phyloP scores from a whole-genome alignment of 1,139 yeast species.

The Candida pseudocylindracea region DNA sequence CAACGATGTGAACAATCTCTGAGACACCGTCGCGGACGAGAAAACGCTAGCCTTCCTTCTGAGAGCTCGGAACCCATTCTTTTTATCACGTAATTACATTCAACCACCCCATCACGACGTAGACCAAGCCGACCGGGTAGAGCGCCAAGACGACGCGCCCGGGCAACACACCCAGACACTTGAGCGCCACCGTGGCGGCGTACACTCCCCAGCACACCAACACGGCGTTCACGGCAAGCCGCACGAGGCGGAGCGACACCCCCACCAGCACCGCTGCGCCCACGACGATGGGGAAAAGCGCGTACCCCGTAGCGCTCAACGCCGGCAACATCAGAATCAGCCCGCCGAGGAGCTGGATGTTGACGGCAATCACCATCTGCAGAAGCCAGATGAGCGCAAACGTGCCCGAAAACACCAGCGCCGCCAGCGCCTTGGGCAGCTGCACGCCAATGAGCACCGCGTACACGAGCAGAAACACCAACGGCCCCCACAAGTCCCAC shows the following conservation, averaged over 20 bases:
- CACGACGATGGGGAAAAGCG: constrained; percentile 53
- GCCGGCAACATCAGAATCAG: constrained; percentile 58
- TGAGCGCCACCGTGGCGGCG: constrained; percentile 42
- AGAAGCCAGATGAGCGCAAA: constrained; percentile 30
- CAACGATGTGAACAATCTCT: too few relatives aligned
- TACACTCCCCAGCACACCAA: constrained; percentile 55
- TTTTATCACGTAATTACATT: constrained; percentile 35
- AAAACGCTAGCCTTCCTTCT: too few relatives aligned
- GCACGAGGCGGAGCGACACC: constrained; percentile 26
- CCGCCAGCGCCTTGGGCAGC: constrained; percentile 15
- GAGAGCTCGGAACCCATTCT: too few relatives aligned
- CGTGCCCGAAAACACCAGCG: constrained; percentile 26
- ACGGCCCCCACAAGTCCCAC: constrained; percentile 88
- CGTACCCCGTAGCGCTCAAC: constrained; percentile 61
- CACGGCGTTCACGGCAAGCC: constrained; percentile 27
- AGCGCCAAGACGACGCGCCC: constrained; percentile 53
- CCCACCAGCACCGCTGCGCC: constrained; percentile 42
- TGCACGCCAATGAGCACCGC: constrained; percentile 29
- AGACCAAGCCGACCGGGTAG: constrained; percentile 62
- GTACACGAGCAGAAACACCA: constrained; percentile 44
- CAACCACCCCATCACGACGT: constrained; percentile 55
- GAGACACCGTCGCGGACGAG: too few relatives aligned
- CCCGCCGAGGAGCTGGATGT: constrained; percentile 60
- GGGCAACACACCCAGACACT: constrained; percentile 45
- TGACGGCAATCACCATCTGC: constrained; percentile 34